Base-by-base conservation (phyloP, 2,329 filamentous ascomycete genomes). In the Penicillium sp. region DNA sequence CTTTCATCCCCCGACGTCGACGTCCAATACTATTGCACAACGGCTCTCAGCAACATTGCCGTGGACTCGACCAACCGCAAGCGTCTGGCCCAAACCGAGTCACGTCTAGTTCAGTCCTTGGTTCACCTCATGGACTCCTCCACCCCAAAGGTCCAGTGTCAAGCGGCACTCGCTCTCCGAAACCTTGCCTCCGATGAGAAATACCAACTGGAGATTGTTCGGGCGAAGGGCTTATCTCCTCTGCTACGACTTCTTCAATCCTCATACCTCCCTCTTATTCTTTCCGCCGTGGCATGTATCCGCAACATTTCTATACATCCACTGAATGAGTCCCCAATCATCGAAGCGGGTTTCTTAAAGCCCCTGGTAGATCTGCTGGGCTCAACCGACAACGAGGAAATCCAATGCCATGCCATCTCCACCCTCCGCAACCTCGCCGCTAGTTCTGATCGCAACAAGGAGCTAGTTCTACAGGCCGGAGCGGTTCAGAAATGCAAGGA, bases 401-500 rank as follows among this genome's bases (percentile, higher is more conserved):
- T 99, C 55, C 95, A 99, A 76, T 99, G 95, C 74, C 95, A 99
- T 74, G 95, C 95, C 59, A 99, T 99, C 67, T 98, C 95, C 5
- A 99, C 95, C 0, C 84, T 99, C 52, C 88, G 95, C 65, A 99
- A 99, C 72, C 84, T 99, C 60, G 95, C 95, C 6, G 95, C 95
- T 58, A 98, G 93, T 79, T 98, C 94, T 7, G 95, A 99, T 75
- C 89, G 92, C 65, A 99, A 99, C 84, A 99, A 99, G 81, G 91
- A 96, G 60, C 84, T 99, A n/a, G 95, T 99, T 1, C 82, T 99
- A 52, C 93, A 98, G 78, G 95, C 95, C 37, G 95, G 95, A 26
- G 95, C 95, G 1, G 95, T 99, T 42, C 93, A 98, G 75, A 98
- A 98, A 77, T 99, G 95, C 87, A 98, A 97, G 79, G 92, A 98